Evolutionary conservation across 305 asterid genomes (phyloP).

Genomic region (Rubia tinctorum): DNA sequence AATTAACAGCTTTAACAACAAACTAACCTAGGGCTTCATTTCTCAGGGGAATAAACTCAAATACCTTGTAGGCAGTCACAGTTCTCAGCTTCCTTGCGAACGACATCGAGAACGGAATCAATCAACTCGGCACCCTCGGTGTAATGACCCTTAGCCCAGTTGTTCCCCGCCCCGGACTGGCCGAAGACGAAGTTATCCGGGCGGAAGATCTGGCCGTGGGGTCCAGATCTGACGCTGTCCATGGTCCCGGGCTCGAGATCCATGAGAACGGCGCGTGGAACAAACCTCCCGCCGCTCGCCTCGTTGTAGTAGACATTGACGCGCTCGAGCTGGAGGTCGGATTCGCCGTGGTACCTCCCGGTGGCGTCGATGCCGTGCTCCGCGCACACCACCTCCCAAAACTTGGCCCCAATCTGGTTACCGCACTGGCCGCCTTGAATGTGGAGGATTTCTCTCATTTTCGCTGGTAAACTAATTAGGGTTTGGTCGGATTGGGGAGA

Average conservation of each 20-base stretch:
- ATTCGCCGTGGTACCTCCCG: slow-evolving; percentile 58
- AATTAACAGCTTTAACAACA: not conserved
- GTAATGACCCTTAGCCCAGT: slow-evolving; percentile 72
- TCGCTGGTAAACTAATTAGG: not conserved
- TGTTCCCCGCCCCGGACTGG: slow-evolving; percentile 67
- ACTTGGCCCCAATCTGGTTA: slow-evolving; percentile 71
- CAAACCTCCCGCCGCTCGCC: slow-evolving; percentile 63
- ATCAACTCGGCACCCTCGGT: slow-evolving; percentile 72
- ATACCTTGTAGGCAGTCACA: slow-evolving; percentile 74
- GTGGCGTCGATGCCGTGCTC: slow-evolving; percentile 76
- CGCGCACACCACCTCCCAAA: slow-evolving; percentile 77
- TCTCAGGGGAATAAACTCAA: not conserved
- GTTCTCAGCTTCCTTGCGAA: slow-evolving; percentile 69
- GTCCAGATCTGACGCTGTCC: slow-evolving; percentile 69
- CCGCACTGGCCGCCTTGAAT: slow-evolving; percentile 84
- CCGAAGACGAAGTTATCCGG: slow-evolving; percentile 74
- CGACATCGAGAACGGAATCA: slow-evolving; percentile 78
- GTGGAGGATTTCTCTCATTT: slow-evolving; percentile 72
- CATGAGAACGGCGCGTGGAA: slow-evolving; percentile 77
- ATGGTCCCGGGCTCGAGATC: slow-evolving; percentile 76
- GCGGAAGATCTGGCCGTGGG: slow-evolving; percentile 64
- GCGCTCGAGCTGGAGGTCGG: slow-evolving; percentile 68
- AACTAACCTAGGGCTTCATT: not conserved
- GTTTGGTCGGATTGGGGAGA: not conserved
- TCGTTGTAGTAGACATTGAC: slow-evolving; percentile 67